Evolutionary conservation across 768 basidiomycete genomes (phyloP).

Genomic region (Suillus americanus): DNA sequence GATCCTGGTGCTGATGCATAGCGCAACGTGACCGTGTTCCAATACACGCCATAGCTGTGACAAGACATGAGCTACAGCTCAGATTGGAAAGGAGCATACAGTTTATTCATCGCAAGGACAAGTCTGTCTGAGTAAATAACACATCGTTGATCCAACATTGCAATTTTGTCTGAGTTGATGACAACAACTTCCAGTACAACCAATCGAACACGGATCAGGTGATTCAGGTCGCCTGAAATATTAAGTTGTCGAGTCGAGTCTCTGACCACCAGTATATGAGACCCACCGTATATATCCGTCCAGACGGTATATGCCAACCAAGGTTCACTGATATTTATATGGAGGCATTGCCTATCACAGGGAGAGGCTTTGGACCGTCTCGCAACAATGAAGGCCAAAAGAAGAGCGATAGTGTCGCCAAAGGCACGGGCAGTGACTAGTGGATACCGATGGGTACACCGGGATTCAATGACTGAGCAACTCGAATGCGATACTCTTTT

Average conservation of each 20-base stretch:
- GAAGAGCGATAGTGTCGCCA: not conserved
- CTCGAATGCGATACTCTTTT: not conserved
- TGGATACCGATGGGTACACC: not conserved
- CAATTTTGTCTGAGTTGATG: conserved; percentile 8
- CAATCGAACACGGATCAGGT: not conserved
- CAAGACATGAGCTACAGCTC: not conserved
- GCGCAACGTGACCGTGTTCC: conserved; percentile 20
- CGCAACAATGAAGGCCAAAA: not conserved
- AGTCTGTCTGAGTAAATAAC: conserved; percentile 8
- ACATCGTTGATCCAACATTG: conserved; percentile 6
- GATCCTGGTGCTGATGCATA: conserved; percentile 18
- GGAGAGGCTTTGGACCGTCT: conserved; percentile 27
- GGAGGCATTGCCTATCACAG: conserved; percentile 26
- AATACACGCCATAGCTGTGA: conserved; percentile 24
- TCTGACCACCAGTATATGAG: not conserved
- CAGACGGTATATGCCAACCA: conserved; percentile 34
- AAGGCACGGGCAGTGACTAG: not conserved
- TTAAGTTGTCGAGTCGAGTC: too few relatives aligned
- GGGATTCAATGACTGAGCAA: not conserved
- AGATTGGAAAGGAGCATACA: not conserved
- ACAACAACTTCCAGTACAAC: conserved; percentile 4
- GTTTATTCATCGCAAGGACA: not conserved
- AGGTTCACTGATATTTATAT: conserved; percentile 24
- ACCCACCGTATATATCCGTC: conserved; percentile 31
- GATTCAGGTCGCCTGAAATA: not conserved